A percentile compares a stretch with the other conserved stretches of the same genome.
Conservation (phyloP, 2,329 filamentous ascomycete genomes). For the Ophiostoma sp. region DNA sequence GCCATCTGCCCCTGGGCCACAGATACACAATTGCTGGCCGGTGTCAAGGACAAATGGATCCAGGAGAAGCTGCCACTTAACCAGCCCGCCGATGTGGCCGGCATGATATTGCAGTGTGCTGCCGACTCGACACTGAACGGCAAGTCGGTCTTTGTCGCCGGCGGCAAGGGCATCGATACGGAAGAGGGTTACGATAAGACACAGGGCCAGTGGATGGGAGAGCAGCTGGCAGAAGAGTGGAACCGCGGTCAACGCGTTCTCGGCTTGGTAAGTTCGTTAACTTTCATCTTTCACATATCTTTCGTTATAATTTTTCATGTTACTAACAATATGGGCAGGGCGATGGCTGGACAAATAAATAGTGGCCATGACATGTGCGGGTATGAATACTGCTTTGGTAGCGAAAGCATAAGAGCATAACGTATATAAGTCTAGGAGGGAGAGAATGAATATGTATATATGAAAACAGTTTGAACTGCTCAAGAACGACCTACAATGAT, state of each 20-base stretch:
- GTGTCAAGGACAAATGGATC: constrained; percentile 42
- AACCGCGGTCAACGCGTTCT: constrained; percentile 31
- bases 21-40: constrained; percentile 45
- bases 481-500: too few species aligned
- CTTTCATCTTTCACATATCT: too few species aligned
- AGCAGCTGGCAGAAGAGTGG: constrained; percentile 32
- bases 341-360: too few species aligned
- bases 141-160: constrained; percentile 33
- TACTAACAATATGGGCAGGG: too few species aligned
- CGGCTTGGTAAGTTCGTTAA: constrained; percentile 30
- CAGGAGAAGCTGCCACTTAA: constrained; percentile 44
- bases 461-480: too few species aligned
- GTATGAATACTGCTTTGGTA: too few species aligned
- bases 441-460: too few species aligned
- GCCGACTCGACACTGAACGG: constrained; percentile 37
- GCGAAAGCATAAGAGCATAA: too few species aligned
- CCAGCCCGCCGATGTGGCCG: constrained; percentile 44
- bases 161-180: constrained; percentile 34
- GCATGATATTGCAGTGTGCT: constrained; percentile 42
- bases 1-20: constrained; percentile 50
- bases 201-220: constrained; percentile 35
- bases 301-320: too few species aligned
- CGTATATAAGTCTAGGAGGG: too few species aligned
- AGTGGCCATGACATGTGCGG: too few species aligned
- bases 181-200: constrained; percentile 34